Percentiles rank a stretch among this genome's conserved stretches.
Evolutionary conservation across 2,329 filamentous ascomycete species (phyloP).

Genomic region (Curvularia verruculosa): DNA sequence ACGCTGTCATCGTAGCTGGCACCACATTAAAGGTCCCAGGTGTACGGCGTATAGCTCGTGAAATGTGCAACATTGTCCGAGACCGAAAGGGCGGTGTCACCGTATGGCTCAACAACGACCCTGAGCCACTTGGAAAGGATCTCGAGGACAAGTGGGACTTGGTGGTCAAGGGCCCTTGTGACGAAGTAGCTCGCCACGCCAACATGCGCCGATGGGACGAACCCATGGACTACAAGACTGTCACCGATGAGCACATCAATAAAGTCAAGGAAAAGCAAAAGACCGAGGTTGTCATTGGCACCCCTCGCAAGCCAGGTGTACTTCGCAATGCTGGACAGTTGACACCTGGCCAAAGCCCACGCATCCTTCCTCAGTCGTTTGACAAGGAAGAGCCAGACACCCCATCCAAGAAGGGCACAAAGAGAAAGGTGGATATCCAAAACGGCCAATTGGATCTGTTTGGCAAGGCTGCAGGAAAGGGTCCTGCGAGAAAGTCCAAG

Average conservation of each 20-base stretch:
- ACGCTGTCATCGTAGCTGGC: slow-evolving; percentile 92
- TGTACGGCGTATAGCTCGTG: slow-evolving; percentile 84
- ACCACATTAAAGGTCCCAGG: slow-evolving; percentile 96
- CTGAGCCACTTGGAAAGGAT: slow-evolving; percentile 80
- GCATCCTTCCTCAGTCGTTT: slow-evolving; percentile 32
- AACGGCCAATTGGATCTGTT: slow-evolving; percentile 30
- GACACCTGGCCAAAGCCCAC: slow-evolving; percentile 46
- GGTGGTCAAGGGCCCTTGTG: slow-evolving; percentile 83
- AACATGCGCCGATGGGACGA: slow-evolving; percentile 66
- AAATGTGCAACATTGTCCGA: slow-evolving; percentile 87
- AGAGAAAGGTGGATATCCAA: slow-evolving; percentile 38
- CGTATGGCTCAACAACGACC: slow-evolving; percentile 92
- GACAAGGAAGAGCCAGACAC: slow-evolving; percentile 35
- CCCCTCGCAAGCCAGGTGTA: slow-evolving; percentile 39
- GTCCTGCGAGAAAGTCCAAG: slow-evolving; percentile 31
- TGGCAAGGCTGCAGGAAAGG: slow-evolving; percentile 32
- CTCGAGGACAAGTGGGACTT: slow-evolving; percentile 94
- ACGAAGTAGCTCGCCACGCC: slow-evolving; percentile 80
- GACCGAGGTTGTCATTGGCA: slow-evolving; percentile 42
- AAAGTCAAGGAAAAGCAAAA: slow-evolving; percentile 41
- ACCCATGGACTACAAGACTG: slow-evolving; percentile 40
- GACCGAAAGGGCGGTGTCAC: slow-evolving; percentile 82
- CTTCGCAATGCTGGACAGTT: slow-evolving; percentile 42
- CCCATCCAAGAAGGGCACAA: slow-evolving; percentile 43
- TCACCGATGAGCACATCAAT: slow-evolving; percentile 44